Conservation (phyloP, 1,139 yeast species). For the Debaryomyces psychrophilus region DNA sequence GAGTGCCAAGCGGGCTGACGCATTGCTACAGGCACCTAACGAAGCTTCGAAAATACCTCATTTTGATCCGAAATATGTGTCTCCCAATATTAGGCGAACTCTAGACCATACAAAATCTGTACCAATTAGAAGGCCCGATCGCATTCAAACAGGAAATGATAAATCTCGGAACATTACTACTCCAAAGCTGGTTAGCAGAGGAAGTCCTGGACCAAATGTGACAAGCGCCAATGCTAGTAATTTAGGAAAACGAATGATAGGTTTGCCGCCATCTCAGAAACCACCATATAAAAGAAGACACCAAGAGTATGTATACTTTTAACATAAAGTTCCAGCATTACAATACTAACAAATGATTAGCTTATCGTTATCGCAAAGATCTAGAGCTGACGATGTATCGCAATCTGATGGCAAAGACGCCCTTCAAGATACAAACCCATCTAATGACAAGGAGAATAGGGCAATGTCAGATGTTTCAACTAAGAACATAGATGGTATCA, state of each 20-base stretch:
- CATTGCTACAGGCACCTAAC: conserved; percentile 48
- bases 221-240: conserved; percentile 7
- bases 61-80: conserved; percentile 52
- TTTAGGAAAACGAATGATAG: conserved; percentile 33
- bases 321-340: not conserved
- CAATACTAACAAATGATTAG: conserved; percentile 9
- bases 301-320: conserved; percentile 16
- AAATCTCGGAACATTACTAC: not conserved
- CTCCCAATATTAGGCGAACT: conserved; percentile 55
- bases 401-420: not conserved
- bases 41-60: conserved; percentile 39
- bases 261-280: conserved; percentile 39
- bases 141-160: conserved; percentile 3
- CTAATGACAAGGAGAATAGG: conserved; percentile 14
- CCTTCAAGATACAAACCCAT: conserved; percentile 2
- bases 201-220: conserved; percentile 15
- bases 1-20: conserved; percentile 60
- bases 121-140: conserved; percentile 52
- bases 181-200: not conserved
- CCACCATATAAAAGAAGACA: conserved; percentile 19
- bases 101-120: conserved; percentile 62
- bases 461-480: not conserved
- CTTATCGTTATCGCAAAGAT: conserved; percentile 6
- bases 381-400: not conserved
- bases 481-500: not conserved